A percentile compares a stretch with the other conserved stretches of the same genome.
Conservation (phyloP, 2,329 filamentous ascomycete genomes). For the Beauveria australis region DNA sequence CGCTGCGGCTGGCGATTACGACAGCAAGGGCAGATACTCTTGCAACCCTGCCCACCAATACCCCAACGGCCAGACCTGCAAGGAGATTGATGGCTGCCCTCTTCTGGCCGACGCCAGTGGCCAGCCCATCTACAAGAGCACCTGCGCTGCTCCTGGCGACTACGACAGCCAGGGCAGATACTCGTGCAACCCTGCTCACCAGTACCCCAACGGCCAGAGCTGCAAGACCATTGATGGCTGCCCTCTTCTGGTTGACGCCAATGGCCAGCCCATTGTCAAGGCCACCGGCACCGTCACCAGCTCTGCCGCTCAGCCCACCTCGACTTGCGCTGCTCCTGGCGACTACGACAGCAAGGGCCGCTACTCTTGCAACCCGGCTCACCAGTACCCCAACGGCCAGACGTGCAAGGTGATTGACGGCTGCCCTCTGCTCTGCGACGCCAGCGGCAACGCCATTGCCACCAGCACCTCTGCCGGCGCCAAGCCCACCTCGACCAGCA, state of each 20-base stretch:
- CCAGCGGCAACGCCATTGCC: background rate
- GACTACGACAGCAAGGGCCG: constrained; percentile 2
- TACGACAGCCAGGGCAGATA: constrained; percentile 14
- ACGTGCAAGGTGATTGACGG: background rate
- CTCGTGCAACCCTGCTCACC: constrained; percentile 16
- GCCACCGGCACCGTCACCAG: no score
- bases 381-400: no score
- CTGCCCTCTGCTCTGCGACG: background rate
- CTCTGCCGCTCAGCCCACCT: no score
- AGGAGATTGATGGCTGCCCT: background rate
- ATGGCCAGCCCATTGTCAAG: background rate
- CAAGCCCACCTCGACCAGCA: no score
- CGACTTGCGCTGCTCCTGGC: no score
- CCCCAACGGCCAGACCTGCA: background rate
- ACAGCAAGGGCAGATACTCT: background rate
- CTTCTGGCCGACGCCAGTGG: background rate
- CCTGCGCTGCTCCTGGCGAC: constrained; percentile 9
- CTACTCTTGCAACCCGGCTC: no score
- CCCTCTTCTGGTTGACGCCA: constrained; percentile 7
- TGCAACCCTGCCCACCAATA: constrained; percentile 9
- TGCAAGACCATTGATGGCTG: constrained; percentile 14
- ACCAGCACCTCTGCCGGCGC: no score
- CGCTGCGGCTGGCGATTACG: background rate
- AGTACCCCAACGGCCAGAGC: constrained; percentile 16
- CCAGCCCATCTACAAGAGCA: background rate